A percentile compares a stretch with the other conserved stretches of the same genome.
Evolutionary conservation across 371 early-diverging fungal genomes (phyloP).

Genomic region (Synchytrium microbalum): DNA sequence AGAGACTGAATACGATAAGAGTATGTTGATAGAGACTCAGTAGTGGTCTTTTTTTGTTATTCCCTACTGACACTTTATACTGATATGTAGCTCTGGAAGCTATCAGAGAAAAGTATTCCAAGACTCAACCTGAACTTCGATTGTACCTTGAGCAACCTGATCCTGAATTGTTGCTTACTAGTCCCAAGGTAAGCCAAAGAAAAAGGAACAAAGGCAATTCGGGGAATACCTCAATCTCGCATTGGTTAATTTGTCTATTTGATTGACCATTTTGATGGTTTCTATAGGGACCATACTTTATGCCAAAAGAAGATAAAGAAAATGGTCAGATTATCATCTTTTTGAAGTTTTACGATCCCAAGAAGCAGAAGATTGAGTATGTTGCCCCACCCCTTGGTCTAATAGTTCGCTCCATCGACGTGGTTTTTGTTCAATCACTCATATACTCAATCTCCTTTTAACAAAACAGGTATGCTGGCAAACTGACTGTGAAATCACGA

Average conservation of each 20-base stretch:
- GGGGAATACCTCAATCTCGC: neutral
- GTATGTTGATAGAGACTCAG: slow-evolving; percentile 25
- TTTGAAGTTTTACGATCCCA: slow-evolving; percentile 77
- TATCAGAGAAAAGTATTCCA: slow-evolving; percentile 34
- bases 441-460: neutral
- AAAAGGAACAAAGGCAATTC: neutral
- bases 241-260: neutral
- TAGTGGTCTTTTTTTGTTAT: slow-evolving; percentile 1
- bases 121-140: slow-evolving; percentile 38
- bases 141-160: slow-evolving; percentile 49
- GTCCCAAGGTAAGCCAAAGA: neutral
- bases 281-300: slow-evolving; percentile 7
- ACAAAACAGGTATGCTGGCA: slow-evolving; percentile 37
- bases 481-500: slow-evolving; percentile 23
- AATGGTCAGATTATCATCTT: slow-evolving; percentile 48
- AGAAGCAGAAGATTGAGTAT: slow-evolving; percentile 51
- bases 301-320: slow-evolving; percentile 7
- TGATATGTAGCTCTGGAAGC: slow-evolving; percentile 38
- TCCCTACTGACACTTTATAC: slow-evolving; percentile 9
- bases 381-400: slow-evolving; percentile 11
- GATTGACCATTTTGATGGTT: too few relatives aligned
- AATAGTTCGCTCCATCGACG: slow-evolving; percentile 4
- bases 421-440: slow-evolving; percentile 1
- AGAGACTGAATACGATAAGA: slow-evolving; percentile 22
- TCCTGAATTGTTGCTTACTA: slow-evolving; percentile 3